Percentiles rank a stretch among this genome's conserved stretches.
Evolutionary conservation across 2,329 filamentous ascomycete species (phyloP).

Genomic region (Ophiocordyceps polyrhachis-furcata): DNA sequence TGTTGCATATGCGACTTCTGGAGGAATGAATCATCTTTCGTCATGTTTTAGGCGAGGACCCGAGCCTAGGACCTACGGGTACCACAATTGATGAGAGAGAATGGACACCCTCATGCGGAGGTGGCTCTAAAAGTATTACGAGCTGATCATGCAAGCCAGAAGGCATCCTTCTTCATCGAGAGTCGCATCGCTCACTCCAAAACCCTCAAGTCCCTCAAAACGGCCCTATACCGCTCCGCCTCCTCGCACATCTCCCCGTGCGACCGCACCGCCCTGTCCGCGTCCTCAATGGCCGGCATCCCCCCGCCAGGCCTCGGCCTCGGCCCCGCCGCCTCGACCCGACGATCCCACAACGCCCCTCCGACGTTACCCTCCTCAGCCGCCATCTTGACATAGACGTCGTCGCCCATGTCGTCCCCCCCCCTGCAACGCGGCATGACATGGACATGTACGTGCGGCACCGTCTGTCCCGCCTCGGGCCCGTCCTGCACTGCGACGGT

Average conservation of each 20-base stretch:
- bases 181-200: not conserved
- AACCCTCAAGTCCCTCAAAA: constrained; percentile 23
- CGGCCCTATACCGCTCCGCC: constrained; percentile 44
- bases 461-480: constrained; percentile 75
- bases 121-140: too few species aligned
- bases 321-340: constrained; percentile 7
- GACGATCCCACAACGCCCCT: constrained; percentile 41
- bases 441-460: constrained; percentile 85
- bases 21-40: too few species aligned
- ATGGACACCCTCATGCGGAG: too few species aligned
- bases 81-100: too few species aligned
- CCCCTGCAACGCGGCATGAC: constrained; percentile 56
- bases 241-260: constrained; percentile 65
- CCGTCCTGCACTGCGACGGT: constrained; percentile 96
- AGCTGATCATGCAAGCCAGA: too few species aligned
- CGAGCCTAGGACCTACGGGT: too few species aligned
- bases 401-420: constrained; percentile 39
- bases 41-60: too few species aligned
- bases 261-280: constrained; percentile 44
- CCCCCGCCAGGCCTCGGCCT: constrained; percentile 29
- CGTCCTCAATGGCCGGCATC: constrained; percentile 56
- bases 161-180: too few species aligned
- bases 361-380: constrained; percentile 71
- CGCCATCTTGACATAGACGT: constrained; percentile 69
- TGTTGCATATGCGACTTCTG: too few species aligned